Conservation (phyloP, 78 protist genomes). For the Protostelium mycophagum region DNA sequence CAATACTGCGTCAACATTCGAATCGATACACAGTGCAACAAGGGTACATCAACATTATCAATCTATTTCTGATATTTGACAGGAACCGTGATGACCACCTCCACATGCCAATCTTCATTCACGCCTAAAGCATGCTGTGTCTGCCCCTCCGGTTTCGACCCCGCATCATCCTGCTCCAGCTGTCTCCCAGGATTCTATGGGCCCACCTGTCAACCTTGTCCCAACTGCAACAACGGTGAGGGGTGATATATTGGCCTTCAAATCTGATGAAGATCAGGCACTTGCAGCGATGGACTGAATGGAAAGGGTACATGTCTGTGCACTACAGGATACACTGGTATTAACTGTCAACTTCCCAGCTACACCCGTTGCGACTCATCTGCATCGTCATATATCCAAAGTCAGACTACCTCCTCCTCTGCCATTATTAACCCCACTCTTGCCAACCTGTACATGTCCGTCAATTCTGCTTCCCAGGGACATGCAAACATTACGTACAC, state of each 20-base stretch:
- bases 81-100: neutral
- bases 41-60: no score
- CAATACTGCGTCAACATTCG: neutral
- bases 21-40: neutral
- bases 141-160: slow-evolving; percentile 10
- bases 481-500: neutral
- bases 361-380: neutral
- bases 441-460: neutral
- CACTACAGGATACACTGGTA: neutral
- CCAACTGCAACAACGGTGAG: slow-evolving; percentile 40
- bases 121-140: neutral
- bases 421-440: neutral
- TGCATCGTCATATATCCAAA: neutral
- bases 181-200: slow-evolving; percentile 15
- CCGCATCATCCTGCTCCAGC: slow-evolving; percentile 19
- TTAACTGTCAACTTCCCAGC: neutral
- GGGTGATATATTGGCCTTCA: no score
- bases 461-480: neutral
- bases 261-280: no score
- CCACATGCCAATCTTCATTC: no score
- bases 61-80: neutral
- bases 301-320: neutral
- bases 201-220: slow-evolving; percentile 2
- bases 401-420: neutral
- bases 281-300: neutral